These are phyloP conservation scores for Wickerhamomyces silvicola DNA, from an alignment of 805 yeast species.

Conservation along the genomic window DNA sequence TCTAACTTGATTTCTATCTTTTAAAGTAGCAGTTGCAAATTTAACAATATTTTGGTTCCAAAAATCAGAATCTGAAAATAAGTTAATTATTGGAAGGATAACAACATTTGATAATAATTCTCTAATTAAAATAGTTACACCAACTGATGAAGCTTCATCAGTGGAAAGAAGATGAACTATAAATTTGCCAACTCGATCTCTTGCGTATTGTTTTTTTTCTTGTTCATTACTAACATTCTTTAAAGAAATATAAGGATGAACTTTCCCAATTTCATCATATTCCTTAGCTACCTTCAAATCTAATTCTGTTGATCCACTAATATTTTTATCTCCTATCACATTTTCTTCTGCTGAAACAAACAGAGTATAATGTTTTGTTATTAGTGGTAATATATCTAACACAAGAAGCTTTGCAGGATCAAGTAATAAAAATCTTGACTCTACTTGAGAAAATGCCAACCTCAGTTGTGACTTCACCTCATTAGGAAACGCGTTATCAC, in stretches of 20 bases:
- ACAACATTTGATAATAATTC: conserved; percentile 62
- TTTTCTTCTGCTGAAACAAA: conserved; percentile 38
- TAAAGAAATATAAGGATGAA: conserved; percentile 52
- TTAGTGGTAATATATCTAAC: conserved; percentile 50
- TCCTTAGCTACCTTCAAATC: conserved; percentile 37
- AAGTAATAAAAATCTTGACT: conserved; percentile 32
- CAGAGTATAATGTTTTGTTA: conserved; percentile 56
- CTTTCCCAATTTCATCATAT: conserved; percentile 28
- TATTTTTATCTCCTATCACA: conserved; percentile 20
- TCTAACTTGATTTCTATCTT: conserved; percentile 69
- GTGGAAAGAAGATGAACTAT: conserved; percentile 45
- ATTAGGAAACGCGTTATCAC: conserved; percentile 30
- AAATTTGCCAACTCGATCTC: conserved; percentile 33
- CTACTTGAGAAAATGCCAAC: conserved; percentile 34
- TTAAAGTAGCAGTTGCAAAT: conserved; percentile 54
- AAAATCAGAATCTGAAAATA: conserved; percentile 66
- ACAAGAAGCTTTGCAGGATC: conserved; percentile 57
- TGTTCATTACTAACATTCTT: conserved; percentile 29
- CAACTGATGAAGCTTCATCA: conserved; percentile 36
- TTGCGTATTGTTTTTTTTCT: conserved; percentile 45
- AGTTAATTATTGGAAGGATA: conserved; percentile 40
- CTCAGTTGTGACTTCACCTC: conserved; percentile 38
- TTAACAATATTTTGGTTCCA: conserved; percentile 63
- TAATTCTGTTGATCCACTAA: conserved; percentile 29
- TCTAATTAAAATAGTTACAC: conserved; percentile 44